phyloP scores from a whole-genome alignment of 208 protist species.

The Leishmania turanica region DNA sequence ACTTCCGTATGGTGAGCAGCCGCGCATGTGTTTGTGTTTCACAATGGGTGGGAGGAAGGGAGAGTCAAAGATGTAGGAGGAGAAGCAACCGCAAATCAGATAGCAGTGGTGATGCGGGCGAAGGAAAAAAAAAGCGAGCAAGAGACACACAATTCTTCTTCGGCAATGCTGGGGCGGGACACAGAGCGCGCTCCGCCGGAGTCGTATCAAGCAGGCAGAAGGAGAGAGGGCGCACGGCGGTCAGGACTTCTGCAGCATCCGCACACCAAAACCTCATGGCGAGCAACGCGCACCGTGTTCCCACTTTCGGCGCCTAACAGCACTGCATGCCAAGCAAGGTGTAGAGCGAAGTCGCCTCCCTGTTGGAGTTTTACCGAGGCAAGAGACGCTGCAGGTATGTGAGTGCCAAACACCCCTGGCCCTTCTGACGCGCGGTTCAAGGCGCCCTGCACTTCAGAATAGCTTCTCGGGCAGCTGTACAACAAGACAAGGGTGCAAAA shows the following conservation, averaged over 20 bases:
- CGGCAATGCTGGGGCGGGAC: neutral
- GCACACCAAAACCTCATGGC: neutral
- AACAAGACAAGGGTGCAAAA: neutral
- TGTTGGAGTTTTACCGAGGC: neutral
- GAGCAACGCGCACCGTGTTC: neutral
- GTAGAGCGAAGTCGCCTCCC: neutral
- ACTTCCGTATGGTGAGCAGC: neutral
- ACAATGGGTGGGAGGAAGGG: neutral
- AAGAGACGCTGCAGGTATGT: neutral
- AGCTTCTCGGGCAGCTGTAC: neutral
- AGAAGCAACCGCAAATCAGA: constrained; percentile 1
- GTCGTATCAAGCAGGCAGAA: neutral
- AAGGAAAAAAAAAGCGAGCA: too few species aligned
- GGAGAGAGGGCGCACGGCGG: neutral
- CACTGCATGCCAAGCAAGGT: neutral
- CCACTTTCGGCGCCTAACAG: neutral
- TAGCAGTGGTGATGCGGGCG: neutral
- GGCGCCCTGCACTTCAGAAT: neutral
- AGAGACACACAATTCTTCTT: neutral
- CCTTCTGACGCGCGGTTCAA: neutral
- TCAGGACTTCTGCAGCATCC: neutral
- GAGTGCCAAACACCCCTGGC: neutral
- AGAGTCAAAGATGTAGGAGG: neutral
- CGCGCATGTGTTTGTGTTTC: too few species aligned
- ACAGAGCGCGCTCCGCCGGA: neutral